These are phyloP conservation scores for Phoma sp. DNA, from an alignment of 2,329 filamentous ascomycete genomes.

Conservation along the genomic window DNA sequence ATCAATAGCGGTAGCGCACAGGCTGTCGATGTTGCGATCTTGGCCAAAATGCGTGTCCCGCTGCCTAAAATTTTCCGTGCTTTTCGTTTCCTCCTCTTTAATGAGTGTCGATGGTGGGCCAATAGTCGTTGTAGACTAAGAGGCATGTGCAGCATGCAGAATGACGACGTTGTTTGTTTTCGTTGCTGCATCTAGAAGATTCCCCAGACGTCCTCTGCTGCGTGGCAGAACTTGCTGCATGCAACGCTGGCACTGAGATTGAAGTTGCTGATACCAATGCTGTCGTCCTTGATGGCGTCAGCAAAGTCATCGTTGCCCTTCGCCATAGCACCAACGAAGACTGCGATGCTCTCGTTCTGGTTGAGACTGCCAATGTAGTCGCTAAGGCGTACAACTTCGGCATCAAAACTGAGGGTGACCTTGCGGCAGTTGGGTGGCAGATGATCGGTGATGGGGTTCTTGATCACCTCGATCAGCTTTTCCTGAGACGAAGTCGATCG, in stretches of 20 bases:
- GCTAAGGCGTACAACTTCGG: slow-evolving; percentile 82
- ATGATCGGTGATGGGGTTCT: slow-evolving; percentile 97
- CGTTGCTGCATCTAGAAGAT: slow-evolving; percentile 70
- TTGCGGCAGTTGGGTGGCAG: slow-evolving; percentile 97
- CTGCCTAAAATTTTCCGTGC: slow-evolving; percentile 39
- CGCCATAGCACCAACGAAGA: slow-evolving; percentile 98
- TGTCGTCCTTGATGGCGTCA: slow-evolving; percentile 92
- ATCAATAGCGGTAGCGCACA: slow-evolving; percentile 53
- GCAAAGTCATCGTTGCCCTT: slow-evolving; percentile 97
- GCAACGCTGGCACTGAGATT: slow-evolving; percentile 96
- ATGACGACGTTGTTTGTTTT: slow-evolving; percentile 21
- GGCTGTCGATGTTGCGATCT: slow-evolving; percentile 77
- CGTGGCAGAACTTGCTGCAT: slow-evolving; percentile 99
- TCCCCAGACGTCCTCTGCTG: slow-evolving; percentile 94
- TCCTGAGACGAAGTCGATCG: slow-evolving; percentile 96
- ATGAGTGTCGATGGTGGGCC: slow-evolving; percentile 25
- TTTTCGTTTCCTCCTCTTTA: slow-evolving; percentile 28
- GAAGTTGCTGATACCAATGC: slow-evolving; percentile 98
- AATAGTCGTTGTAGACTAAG: slow-evolving; percentile 33
- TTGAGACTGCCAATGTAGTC: slow-evolving; percentile 85
- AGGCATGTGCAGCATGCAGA: slow-evolving; percentile 37
- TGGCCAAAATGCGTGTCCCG: slow-evolving; percentile 49
- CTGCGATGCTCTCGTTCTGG: slow-evolving; percentile 90
- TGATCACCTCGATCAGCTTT: slow-evolving; percentile 96
- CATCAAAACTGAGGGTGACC: slow-evolving; percentile 94